Evolutionary conservation across 2,329 filamentous ascomycete species (phyloP).

Genomic region (Dryadomyces sulphureus): DNA sequence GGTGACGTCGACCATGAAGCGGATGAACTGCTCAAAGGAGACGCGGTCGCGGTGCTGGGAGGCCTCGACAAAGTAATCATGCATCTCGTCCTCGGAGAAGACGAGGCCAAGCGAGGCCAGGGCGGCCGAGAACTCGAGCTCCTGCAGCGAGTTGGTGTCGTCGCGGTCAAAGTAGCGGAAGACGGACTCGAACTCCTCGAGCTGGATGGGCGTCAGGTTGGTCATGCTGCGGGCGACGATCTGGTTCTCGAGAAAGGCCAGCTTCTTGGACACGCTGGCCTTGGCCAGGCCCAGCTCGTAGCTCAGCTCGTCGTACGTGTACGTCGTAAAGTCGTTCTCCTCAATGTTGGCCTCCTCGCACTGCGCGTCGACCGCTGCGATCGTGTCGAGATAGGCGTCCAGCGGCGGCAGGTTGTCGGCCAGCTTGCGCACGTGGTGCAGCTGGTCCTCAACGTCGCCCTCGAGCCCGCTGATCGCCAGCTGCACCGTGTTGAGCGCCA

Average conservation of each 20-base stretch:
- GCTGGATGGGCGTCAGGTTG: conserved; percentile 91
- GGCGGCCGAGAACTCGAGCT: conserved; percentile 91
- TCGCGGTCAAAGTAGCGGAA: conserved; percentile 97
- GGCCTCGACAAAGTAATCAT: conserved; percentile 83
- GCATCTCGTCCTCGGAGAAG: conserved; percentile 97
- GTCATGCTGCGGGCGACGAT: conserved; percentile 98
- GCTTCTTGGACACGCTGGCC: conserved; percentile 86
- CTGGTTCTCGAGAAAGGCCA: conserved; percentile 94
- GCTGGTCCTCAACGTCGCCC: conserved; percentile 89
- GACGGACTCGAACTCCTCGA: conserved; percentile 96
- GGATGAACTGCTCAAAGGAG: conserved; percentile 96
- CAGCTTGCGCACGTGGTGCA: conserved; percentile 72
- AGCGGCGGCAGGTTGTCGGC: conserved; percentile 76
- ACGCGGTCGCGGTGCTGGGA: conserved; percentile 57
- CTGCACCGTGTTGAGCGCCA: conserved; percentile 88
- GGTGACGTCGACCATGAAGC: conserved; percentile 98
- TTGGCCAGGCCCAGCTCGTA: conserved; percentile 91
- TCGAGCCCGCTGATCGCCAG: conserved; percentile 93
- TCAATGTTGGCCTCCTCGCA: conserved; percentile 96
- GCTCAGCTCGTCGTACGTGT: conserved; percentile 88
- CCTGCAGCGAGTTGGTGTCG: conserved; percentile 73
- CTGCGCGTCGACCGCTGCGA: conserved; percentile 71
- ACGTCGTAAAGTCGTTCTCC: conserved; percentile 99
- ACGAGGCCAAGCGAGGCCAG: conserved; percentile 89
- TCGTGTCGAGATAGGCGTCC: conserved; percentile 81